Percentiles rank a stretch among this genome's conserved stretches.
Conservation (phyloP, 169 alveolate species). For the Plasmodium falciparum region DNA sequence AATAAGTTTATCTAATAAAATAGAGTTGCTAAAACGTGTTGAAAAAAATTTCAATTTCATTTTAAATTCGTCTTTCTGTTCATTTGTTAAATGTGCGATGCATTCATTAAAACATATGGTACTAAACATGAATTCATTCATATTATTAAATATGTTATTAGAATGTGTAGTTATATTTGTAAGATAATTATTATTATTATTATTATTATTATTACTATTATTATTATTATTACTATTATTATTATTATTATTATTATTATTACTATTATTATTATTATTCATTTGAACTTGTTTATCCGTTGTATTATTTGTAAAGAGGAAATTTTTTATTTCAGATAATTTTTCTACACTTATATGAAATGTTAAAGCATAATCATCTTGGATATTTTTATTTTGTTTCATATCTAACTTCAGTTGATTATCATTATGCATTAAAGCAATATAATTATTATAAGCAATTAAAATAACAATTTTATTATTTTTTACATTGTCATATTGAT, state of each 20-base stretch:
- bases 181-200: too few species aligned
- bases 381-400: not conserved
- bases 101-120: constrained; percentile 25
- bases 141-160: not conserved
- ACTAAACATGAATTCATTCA: not conserved
- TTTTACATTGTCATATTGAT: constrained; percentile 6
- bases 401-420: not conserved
- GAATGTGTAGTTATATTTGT: constrained; percentile 4
- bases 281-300: too few species aligned
- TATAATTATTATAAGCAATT: constrained; percentile 54
- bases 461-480: not conserved
- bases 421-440: constrained; percentile 47
- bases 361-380: too few species aligned
- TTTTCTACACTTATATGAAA: constrained; percentile 39
- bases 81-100: not conserved
- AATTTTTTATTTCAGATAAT: constrained; percentile 20
- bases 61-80: constrained; percentile 31
- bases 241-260: too few species aligned
- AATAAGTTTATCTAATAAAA: constrained; percentile 34
- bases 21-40: constrained; percentile 11
- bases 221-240: too few species aligned
- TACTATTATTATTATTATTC: too few species aligned
- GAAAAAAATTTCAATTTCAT: constrained; percentile 17
- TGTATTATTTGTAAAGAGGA: not conserved
- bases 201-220: too few species aligned